Evolutionary conservation across 208 protist species (phyloP).

Genomic region (Leishmania amazonensis): DNA sequence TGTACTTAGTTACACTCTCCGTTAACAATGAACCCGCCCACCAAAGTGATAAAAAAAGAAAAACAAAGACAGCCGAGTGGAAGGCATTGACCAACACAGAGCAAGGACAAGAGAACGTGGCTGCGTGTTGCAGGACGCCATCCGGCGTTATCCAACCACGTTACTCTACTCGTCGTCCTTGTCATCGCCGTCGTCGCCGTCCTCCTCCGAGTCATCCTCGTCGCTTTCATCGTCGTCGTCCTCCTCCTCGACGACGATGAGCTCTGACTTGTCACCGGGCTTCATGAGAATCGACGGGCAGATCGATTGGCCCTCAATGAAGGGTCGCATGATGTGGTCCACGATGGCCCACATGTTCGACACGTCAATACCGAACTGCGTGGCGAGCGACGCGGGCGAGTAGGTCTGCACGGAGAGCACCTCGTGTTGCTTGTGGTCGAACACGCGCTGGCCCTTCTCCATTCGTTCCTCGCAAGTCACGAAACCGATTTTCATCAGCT

Average conservation of each 20-base stretch:
- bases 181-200: conserved; percentile 50
- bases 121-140: background rate
- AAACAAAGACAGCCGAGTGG: background rate
- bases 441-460: conserved; percentile 32
- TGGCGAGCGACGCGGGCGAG: conserved; percentile 50
- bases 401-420: conserved; percentile 67
- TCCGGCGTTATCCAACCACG: no score
- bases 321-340: conserved; percentile 64
- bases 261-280: conserved; percentile 48
- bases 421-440: conserved; percentile 53
- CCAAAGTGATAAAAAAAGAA: background rate
- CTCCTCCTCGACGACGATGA: conserved; percentile 51
- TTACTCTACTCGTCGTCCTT: conserved; percentile 49
- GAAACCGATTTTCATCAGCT: conserved; percentile 86
- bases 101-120: background rate
- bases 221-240: conserved; percentile 82
- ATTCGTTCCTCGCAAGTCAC: conserved; percentile 56
- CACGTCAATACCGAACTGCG: conserved; percentile 69
- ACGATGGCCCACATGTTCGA: conserved; percentile 83
- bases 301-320: conserved; percentile 53
- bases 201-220: conserved; percentile 64
- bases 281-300: conserved; percentile 68
- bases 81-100: background rate
- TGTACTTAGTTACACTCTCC: background rate
- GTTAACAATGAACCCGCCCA: background rate